Evolutionary conservation across 2,329 filamentous ascomycete species (phyloP).

Genomic region (Botrytis cinerea): DNA sequence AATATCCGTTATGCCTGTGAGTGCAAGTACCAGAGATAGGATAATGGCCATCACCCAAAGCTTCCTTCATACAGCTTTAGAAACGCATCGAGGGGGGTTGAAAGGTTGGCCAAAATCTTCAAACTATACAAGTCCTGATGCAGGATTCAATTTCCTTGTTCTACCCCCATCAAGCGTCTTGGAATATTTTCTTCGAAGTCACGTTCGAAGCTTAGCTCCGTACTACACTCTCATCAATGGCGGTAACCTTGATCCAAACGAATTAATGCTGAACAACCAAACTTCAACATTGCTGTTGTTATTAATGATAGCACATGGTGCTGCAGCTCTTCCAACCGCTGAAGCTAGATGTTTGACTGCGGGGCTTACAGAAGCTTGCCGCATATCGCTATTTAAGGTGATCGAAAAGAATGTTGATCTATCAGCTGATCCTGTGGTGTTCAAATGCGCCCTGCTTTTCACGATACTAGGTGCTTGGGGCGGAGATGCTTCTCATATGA

Average conservation of each 20-base stretch:
- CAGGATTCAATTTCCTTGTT: conserved; percentile 62
- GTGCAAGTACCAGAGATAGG: conserved; percentile 60
- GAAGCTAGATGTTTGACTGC: conserved; percentile 67
- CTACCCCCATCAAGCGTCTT: conserved; percentile 66
- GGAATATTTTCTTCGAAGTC: conserved; percentile 66
- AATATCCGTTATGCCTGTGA: conserved; percentile 49
- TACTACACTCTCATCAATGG: conserved; percentile 65
- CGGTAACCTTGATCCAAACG: conserved; percentile 64
- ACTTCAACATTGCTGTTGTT: conserved; percentile 66
- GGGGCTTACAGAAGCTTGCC: conserved; percentile 69
- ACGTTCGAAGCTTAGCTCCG: conserved; percentile 64
- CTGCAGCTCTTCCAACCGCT: conserved; percentile 63
- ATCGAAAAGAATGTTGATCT: conserved; percentile 72
- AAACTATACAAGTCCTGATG: conserved; percentile 44
- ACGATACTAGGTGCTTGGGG: conserved; percentile 71
- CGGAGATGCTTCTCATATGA: conserved; percentile 77
- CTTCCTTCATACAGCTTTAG: conserved; percentile 69
- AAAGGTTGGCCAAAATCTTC: conserved; percentile 38
- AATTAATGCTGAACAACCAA: conserved; percentile 66
- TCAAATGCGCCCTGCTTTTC: conserved; percentile 67
- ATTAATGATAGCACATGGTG: conserved; percentile 72
- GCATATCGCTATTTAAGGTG: conserved; percentile 70
- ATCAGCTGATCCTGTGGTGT: conserved; percentile 63
- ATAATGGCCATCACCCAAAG: conserved; percentile 71
- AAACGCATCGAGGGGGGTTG: conserved; percentile 58